Evolutionary conservation across 345 rosid genomes (phyloP).

Genomic region (Laguncularia racemosa): DNA sequence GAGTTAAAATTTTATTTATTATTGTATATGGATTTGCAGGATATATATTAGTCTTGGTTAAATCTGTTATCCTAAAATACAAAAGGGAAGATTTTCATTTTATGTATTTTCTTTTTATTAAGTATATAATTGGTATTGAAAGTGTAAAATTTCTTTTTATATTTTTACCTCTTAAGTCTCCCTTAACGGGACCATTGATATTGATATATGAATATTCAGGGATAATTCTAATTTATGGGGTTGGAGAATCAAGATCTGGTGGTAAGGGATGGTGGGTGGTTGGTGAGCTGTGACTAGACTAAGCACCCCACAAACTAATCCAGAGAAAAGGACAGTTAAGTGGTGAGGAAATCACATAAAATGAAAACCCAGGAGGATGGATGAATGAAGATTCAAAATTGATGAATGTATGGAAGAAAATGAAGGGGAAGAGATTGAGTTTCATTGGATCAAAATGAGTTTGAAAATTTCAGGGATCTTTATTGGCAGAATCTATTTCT

Average conservation of each 20-base stretch:
- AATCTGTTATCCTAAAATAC: too few species aligned
- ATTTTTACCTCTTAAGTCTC: too few species aligned
- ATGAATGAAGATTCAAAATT: not conserved
- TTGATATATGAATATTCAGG: not conserved
- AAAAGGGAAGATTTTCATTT: too few species aligned
- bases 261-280: slow-evolving; percentile 28
- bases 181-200: not conserved
- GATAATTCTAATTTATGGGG: too few species aligned
- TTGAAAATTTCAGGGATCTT: slow-evolving; percentile 14
- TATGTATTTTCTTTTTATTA: too few species aligned
- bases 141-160: too few species aligned
- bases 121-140: too few species aligned
- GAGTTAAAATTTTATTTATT: too few species aligned
- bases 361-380: slow-evolving; percentile 7
- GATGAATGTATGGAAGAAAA: slow-evolving; percentile 45
- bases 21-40: too few species aligned
- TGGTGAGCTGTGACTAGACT: slow-evolving; percentile 17
- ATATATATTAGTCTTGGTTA: too few species aligned
- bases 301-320: slow-evolving; percentile 1
- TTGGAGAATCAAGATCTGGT: slow-evolving; percentile 14
- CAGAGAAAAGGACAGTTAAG: slow-evolving; percentile 27
- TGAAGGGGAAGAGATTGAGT: slow-evolving; percentile 50
- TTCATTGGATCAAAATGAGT: slow-evolving; percentile 53
- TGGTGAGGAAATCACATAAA: not conserved
- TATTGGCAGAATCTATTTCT: slow-evolving; percentile 58